Conservation (phyloP, 2,329 filamentous ascomycete species). For the Onygenales sp. region DNA sequence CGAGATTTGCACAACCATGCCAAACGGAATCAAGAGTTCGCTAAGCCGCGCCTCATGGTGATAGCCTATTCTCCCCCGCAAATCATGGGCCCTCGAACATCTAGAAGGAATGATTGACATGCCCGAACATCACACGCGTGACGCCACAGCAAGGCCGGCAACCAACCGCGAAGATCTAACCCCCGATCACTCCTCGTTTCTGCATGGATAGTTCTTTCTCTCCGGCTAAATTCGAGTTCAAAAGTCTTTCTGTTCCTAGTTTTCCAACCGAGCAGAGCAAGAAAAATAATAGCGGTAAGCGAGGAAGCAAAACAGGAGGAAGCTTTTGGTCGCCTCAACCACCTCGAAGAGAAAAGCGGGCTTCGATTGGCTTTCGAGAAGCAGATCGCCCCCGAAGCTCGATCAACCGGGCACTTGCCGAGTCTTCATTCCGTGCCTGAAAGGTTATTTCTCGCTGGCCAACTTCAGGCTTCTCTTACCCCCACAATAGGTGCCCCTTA, state of each 20-base stretch:
- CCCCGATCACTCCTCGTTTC: background rate
- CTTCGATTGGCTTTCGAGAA: background rate
- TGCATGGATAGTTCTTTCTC: background rate
- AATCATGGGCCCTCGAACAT: background rate
- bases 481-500: too few species aligned
- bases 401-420: too few species aligned
- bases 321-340: background rate
- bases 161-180: background rate
- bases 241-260: background rate
- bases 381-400: background rate
- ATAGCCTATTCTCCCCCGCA: background rate
- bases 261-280: background rate
- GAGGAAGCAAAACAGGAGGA: background rate
- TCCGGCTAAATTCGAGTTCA: background rate
- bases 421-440: too few species aligned
- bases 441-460: too few species aligned
- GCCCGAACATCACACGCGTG: background rate
- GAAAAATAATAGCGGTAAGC: too few species aligned
- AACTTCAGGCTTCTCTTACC: too few species aligned
- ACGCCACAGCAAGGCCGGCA: background rate
- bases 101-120: background rate
- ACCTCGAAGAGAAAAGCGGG: too few species aligned
- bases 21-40: too few species aligned
- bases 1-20: too few species aligned
- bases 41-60: too few species aligned